A percentile compares a stretch with the other conserved stretches of the same genome.
Evolutionary conservation across 768 basidiomycete genomes (phyloP).

Genomic region (Porphyrellus cyaneotinctus): DNA sequence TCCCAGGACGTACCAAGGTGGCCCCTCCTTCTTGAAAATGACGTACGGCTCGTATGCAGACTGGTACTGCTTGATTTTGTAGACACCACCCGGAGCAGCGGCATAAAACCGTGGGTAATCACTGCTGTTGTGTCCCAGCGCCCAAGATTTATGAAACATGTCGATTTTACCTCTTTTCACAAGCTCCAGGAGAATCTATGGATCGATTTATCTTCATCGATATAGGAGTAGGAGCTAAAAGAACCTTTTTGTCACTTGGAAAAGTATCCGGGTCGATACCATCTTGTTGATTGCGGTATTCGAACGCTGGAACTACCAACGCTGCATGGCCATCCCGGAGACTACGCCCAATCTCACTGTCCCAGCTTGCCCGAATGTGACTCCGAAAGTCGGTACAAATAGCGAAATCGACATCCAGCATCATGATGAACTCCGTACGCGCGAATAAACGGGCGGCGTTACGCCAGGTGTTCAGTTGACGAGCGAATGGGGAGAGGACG

Average conservation of each 20-base stretch:
- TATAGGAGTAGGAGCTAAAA: neutral
- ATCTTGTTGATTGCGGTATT: constrained; percentile 63
- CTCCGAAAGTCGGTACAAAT: constrained; percentile 76
- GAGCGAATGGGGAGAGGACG: constrained; percentile 73
- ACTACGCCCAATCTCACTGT: constrained; percentile 32
- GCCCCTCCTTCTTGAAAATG: constrained; percentile 70
- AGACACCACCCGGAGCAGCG: constrained; percentile 61
- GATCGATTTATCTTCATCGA: neutral
- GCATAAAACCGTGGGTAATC: constrained; percentile 69
- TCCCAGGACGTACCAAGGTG: constrained; percentile 56
- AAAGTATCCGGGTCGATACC: constrained; percentile 57
- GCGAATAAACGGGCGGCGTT: constrained; percentile 83
- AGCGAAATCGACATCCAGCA: constrained; percentile 89
- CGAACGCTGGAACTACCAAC: constrained; percentile 83
- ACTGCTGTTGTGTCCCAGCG: constrained; percentile 74
- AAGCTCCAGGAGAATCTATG: constrained; percentile 55
- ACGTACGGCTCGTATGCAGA: constrained; percentile 88
- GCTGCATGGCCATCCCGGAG: constrained; percentile 61
- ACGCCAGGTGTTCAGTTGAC: constrained; percentile 89
- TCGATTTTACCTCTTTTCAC: constrained; percentile 52
- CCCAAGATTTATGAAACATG: constrained; percentile 79
- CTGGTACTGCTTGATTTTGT: constrained; percentile 74
- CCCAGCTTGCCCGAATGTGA: constrained; percentile 44
- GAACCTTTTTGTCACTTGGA: constrained; percentile 65
- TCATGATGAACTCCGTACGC: constrained; percentile 80